phyloP scores from a whole-genome alignment of 805 yeast genomes.

The Saccharomycopsis sp. region DNA sequence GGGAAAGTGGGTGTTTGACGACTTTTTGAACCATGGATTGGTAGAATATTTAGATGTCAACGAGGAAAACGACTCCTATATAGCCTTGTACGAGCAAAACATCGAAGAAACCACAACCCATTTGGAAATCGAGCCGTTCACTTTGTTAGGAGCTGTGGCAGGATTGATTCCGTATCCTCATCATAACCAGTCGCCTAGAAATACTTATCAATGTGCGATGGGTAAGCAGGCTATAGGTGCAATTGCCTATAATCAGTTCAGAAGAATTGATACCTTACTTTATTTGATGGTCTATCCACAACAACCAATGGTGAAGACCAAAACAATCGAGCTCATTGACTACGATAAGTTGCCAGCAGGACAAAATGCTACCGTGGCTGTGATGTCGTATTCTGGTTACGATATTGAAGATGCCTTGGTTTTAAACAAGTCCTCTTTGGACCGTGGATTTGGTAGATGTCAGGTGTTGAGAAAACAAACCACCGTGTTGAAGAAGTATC shows the following conservation, averaged over 20 bases:
- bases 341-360: conserved; percentile 98
- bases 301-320: conserved; percentile 98
- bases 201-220: conserved; percentile 92
- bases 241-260: conserved; percentile 92
- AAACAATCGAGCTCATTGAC: conserved; percentile 90
- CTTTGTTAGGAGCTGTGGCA: conserved; percentile 88
- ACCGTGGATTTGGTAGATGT: conserved; percentile 96
- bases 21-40: conserved; percentile 74
- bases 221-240: conserved; percentile 99
- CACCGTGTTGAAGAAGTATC: conserved; percentile 80
- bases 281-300: conserved; percentile 98
- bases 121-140: conserved; percentile 92
- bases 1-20: conserved; percentile 85
- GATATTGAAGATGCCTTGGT: conserved; percentile 99
- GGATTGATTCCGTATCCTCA: conserved; percentile 90
- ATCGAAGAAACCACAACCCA: conserved; percentile 59
- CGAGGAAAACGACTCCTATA: conserved; percentile 90
- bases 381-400: conserved; percentile 97
- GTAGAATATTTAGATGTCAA: conserved; percentile 96
- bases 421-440: conserved; percentile 85
- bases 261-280: conserved; percentile 88
- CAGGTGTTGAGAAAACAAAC: conserved; percentile 92
- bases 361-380: conserved; percentile 97
- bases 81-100: conserved; percentile 79
- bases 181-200: conserved; percentile 88